Evolutionary conservation across 1,284 basidiomycete species (phyloP), one percentile per base, ranked within the genome.

Genomic region (Pseudozyma tsukubaensis): DNA sequence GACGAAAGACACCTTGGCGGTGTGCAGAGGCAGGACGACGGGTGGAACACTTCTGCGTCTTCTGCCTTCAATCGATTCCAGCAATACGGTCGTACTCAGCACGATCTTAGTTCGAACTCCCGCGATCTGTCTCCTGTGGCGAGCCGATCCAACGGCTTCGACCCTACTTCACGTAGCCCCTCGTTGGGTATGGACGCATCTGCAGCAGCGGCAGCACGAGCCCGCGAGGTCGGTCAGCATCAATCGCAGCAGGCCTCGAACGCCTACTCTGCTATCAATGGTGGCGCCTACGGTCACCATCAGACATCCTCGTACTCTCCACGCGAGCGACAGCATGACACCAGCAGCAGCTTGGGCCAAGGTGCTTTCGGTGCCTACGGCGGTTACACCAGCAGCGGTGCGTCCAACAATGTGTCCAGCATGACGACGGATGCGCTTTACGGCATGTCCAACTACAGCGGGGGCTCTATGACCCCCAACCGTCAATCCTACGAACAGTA

Each of bases 111-210:
- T 43, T 59, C 64, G 36, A 59, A 48, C 29, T 53, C 52, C 32
- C 53, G 58, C 21, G 72, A 74, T 21, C 59, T 74, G 3, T 74
- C 67, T 40, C 63, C 72, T 0, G 72, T 70, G 14, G 36, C 48
- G 4, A 60, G 40, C 13, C 66, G 72, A 39, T 59, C 63, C 11
- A 66, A 62, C 19, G 67, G 63, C 2, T 74, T 74, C 53, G 72
- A 74, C 14, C 67, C 72, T 4, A 68, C 67, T 29, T 64, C 72
- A 16, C 72, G 72, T 44, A 74, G 72, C 42, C 67, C 72, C 21
- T 65, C 59, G 10, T 40, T 69, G 36, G 59, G 62, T n/a, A 50
- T 69, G 50, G 71, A 69, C 48, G 58, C 63, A 13, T 54, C 63
- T 12, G 55, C 54, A n/a, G 60, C 47, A 9, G 59, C 59, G 16